Conservation (phyloP, 2,329 filamentous ascomycete genomes). For the Apiospora arundinis region DNA sequence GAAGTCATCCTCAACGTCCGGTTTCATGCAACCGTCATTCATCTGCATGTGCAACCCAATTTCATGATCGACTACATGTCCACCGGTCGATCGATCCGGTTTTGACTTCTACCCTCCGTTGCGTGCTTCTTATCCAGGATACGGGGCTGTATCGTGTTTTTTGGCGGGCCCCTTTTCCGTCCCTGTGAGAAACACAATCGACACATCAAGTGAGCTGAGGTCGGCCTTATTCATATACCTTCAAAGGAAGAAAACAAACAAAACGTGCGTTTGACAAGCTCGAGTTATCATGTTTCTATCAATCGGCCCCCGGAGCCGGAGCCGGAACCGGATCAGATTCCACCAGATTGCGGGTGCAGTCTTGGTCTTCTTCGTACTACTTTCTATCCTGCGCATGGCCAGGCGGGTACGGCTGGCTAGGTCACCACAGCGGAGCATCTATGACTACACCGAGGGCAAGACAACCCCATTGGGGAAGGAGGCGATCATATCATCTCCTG, state of each 20-base stretch:
- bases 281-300: constrained; percentile 27
- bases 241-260: neutral
- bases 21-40: neutral
- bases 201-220: no score
- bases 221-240: no score
- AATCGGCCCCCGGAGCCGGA: constrained; percentile 23
- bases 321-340: constrained; percentile 22
- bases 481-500: constrained; percentile 26
- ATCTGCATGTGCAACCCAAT: neutral
- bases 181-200: neutral
- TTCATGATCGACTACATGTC: neutral
- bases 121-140: neutral
- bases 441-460: constrained; percentile 35
- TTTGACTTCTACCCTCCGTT: neutral
- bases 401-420: constrained; percentile 22
- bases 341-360: constrained; percentile 27
- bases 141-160: neutral
- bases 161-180: neutral
- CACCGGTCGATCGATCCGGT: neutral
- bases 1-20: neutral
- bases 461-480: constrained; percentile 27
- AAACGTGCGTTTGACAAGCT: neutral
- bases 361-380: constrained; percentile 27
- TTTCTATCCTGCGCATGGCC: constrained; percentile 26
- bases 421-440: constrained; percentile 26